These are phyloP conservation scores for Capsicum rhomboideum DNA, from an alignment of 257 asterid species.

Conservation along the genomic window DNA sequence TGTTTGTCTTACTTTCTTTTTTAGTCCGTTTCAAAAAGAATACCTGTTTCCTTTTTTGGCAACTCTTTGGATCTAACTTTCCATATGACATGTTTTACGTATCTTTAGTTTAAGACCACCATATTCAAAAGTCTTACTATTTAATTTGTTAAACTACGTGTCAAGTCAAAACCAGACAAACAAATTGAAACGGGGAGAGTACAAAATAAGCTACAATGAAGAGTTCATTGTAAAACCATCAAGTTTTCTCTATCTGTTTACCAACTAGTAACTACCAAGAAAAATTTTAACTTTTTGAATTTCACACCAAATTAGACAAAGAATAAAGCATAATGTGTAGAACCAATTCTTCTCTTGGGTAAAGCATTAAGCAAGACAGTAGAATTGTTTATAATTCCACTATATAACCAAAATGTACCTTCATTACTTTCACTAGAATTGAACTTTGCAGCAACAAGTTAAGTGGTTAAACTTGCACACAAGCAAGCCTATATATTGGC, in stretches of 20 bases:
- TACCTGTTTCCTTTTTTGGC: no score
- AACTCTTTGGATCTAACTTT: no score
- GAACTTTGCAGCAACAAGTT: neutral
- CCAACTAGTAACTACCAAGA: slow-evolving; percentile 1
- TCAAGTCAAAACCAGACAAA: no score
- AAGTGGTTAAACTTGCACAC: neutral
- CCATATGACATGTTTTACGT: no score
- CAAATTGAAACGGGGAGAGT: no score
- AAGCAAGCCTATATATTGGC: neutral
- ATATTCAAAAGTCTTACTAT: no score
- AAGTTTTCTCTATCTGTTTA: neutral
- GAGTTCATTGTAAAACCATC: neutral
- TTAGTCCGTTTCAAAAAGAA: no score
- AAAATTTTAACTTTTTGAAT: neutral
- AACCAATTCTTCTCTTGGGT: neutral
- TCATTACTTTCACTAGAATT: neutral
- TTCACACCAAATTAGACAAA: neutral
- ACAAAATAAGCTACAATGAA: neutral
- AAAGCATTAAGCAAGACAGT: neutral
- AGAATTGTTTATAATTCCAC: neutral
- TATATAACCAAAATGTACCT: neutral
- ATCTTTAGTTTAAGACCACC: no score
- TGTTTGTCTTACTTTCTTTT: no score
- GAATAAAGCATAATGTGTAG: neutral
- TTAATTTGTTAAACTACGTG: no score